Evolutionary conservation across 331 rosid genomes (phyloP).

Genomic region (Stylosanthes scabra): DNA sequence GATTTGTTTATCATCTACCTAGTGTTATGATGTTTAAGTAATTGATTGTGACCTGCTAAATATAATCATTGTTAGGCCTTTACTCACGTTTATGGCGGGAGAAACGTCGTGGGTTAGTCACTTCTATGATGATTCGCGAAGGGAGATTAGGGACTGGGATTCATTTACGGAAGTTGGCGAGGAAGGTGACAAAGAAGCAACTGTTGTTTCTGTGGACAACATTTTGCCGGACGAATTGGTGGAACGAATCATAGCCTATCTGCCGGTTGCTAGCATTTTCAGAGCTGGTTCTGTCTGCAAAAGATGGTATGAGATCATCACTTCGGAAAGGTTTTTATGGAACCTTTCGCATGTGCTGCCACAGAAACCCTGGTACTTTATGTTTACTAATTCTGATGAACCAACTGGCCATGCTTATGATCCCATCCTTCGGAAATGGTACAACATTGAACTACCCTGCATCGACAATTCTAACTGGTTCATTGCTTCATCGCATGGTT

Average conservation of each 20-base stretch:
- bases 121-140: constrained; percentile 51
- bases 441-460: constrained; percentile 76
- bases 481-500: constrained; percentile 72
- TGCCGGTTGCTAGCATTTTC: constrained; percentile 82
- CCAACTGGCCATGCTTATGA: constrained; percentile 77
- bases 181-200: constrained; percentile 61
- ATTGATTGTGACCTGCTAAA: not conserved
- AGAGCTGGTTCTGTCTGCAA: constrained; percentile 83
- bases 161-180: constrained; percentile 57
- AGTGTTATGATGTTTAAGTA: constrained; percentile 8
- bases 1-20: constrained; percentile 11
- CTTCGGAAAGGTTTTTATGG: constrained; percentile 71
- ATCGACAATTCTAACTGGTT: constrained; percentile 62
- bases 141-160: constrained; percentile 53
- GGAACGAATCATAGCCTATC: constrained; percentile 83
- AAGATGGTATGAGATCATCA: constrained; percentile 75
- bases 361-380: constrained; percentile 94
- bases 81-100: constrained; percentile 64
- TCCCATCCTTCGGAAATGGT: constrained; percentile 83
- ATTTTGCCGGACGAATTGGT: constrained; percentile 80
- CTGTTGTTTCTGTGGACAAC: constrained; percentile 53
- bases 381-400: constrained; percentile 80
- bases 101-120: constrained; percentile 80
- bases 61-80: constrained; percentile 38
- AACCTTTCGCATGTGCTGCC: constrained; percentile 57